Base-by-base conservation (phyloP, 257 asterid genomes). In the Rhazya stricta region DNA sequence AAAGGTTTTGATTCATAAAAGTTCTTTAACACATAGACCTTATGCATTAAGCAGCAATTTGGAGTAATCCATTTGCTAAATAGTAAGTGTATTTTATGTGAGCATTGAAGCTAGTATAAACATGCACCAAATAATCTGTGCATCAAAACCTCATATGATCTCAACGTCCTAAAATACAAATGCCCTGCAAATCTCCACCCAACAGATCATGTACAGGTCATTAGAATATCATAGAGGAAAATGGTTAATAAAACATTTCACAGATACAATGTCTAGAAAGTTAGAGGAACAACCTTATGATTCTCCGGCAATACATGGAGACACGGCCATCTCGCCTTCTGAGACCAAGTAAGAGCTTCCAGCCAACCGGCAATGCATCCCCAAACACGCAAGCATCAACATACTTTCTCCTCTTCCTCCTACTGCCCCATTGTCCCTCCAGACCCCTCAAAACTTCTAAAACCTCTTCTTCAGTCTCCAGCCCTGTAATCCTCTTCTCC, bases 361-460 rank as follows among this genome's bases (percentile, higher is more conserved):
- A 94, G 69, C 90, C 93, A 74, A 88, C 50, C 0, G 97, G 98
- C 82, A 94, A 80, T 23, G 84, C 81, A 69, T 85, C 90, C 45
- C 91, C 93, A 34, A 91, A 83, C 61, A 71, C 56, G 34, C 79
- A 79, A 1, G 98, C 96, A 72, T 94, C 93, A 29, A 92, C 96
- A 79, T 84, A 91, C 84, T 89, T 94, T 89, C 97, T 94, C 89
- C 78, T 90, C 91, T 80, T 88, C 91, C 98, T 90, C 84, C 89
- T 88, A 83, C 98, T 94, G 81, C 97, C 83, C 98, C 98, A 94
- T 75, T 88, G 86, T 36, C 98, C 98, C 73, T 94, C 95, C 87
- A 94, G 79, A 42, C 81, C 84, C 81, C 83, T 72, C 85, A 94
- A 79, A 73, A 90, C 83, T 54, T 86, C 96, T 69, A 89, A 80